A percentile compares a stretch with the other conserved stretches of the same genome.
Evolutionary conservation across 2,329 filamentous ascomycete genomes (phyloP).

Genomic region (Phaeomoniella chlamydospora): DNA sequence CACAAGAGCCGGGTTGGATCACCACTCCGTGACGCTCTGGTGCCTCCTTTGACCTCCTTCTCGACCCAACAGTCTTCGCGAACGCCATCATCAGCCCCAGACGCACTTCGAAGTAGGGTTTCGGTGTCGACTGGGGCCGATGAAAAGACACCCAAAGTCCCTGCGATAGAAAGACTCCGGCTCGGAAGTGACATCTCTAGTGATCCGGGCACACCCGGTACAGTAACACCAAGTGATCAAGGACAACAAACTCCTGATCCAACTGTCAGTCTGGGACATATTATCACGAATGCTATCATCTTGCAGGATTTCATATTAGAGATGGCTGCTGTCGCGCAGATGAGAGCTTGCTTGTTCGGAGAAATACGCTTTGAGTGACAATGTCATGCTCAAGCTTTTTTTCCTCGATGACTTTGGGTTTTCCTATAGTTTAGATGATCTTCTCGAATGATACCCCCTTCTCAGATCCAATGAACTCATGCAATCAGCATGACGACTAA

Average conservation of each 20-base stretch:
- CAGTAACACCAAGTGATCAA: slow-evolving; percentile 6
- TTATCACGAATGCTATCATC: slow-evolving; percentile 66
- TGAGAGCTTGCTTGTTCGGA: slow-evolving; percentile 59
- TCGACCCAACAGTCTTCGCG: slow-evolving; percentile 1
- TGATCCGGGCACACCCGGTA: slow-evolving; percentile 4
- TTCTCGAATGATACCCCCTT: no score
- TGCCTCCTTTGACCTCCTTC: not conserved
- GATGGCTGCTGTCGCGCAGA: slow-evolving; percentile 59
- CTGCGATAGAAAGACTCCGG: not conserved
- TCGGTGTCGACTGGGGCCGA: not conserved
- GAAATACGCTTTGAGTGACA: slow-evolving; percentile 30
- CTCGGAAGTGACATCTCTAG: not conserved
- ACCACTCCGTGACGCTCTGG: not conserved
- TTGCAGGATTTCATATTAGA: slow-evolving; percentile 71
- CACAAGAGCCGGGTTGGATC: not conserved
- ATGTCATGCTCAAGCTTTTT: no score
- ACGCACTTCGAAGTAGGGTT: not conserved
- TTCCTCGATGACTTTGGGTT: no score
- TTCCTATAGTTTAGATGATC: no score
- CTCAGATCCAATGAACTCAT: no score
- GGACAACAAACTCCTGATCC: slow-evolving; percentile 12
- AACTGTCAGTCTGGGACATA: slow-evolving; percentile 57
- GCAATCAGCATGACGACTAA: no score
- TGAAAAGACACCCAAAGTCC: not conserved
- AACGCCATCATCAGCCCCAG: not conserved